These are phyloP conservation scores for Beauveria sp. DNA, from an alignment of 2,329 filamentous ascomycete genomes.

Conservation along the genomic window DNA sequence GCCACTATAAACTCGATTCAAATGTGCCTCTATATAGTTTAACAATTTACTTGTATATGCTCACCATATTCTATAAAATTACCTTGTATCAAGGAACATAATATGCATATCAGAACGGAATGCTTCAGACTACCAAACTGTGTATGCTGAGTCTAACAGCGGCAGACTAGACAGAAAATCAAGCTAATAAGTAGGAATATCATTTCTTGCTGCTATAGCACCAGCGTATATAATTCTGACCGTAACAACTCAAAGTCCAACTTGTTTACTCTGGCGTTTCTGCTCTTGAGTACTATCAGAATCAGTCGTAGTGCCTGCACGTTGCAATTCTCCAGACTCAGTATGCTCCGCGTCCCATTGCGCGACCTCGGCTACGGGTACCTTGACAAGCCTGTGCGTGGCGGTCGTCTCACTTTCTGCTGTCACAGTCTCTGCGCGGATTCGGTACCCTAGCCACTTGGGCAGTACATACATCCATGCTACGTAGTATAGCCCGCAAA, in stretches of 20 bases:
- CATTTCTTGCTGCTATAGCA: too few species aligned
- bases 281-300: background rate
- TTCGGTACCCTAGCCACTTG: conserved; percentile 40
- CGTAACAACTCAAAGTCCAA: too few species aligned
- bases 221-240: too few species aligned
- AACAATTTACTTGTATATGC: background rate
- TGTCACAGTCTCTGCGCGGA: conserved; percentile 46
- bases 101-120: too few species aligned
- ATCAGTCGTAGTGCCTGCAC: background rate
- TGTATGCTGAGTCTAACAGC: too few species aligned
- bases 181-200: too few species aligned
- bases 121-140: too few species aligned
- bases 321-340: conserved; percentile 28
- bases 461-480: conserved; percentile 52
- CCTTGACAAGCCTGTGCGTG: conserved; percentile 43
- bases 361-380: conserved; percentile 41
- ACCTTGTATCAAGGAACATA: too few species aligned
- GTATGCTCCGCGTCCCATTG: conserved; percentile 55
- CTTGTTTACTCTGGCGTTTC: background rate
- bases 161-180: fast-evolving
- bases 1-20: background rate
- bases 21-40: background rate
- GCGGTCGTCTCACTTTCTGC: conserved; percentile 37
- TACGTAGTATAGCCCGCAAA: conserved; percentile 50
- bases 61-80: too few species aligned